Percentiles rank a stretch among this genome's conserved stretches.
Evolutionary conservation across 169 alveolate genomes (phyloP).

Genomic region (Plasmodium relictum): DNA sequence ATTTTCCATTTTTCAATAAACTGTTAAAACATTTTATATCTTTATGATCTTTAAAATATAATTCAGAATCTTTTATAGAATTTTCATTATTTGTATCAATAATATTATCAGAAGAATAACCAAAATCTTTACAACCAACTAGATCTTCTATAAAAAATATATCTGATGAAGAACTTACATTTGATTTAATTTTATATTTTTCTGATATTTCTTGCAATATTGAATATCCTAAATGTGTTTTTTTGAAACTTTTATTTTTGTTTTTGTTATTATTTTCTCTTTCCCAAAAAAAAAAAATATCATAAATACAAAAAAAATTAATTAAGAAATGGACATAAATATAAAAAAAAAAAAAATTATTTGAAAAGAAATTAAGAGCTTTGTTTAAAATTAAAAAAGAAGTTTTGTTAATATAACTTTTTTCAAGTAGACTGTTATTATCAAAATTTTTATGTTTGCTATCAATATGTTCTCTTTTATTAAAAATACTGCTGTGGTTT

Average conservation of each 20-base stretch:
- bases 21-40: constrained; percentile 11
- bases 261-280: constrained; percentile 24
- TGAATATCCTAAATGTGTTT: background rate
- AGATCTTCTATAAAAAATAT: background rate
- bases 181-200: background rate
- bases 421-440: too few species aligned
- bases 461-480: background rate
- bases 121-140: background rate
- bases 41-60: background rate
- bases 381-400: constrained; percentile 26
- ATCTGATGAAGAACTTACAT: background rate
- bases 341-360: constrained; percentile 57
- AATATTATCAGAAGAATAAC: background rate
- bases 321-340: constrained; percentile 47
- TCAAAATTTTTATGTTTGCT: too few species aligned
- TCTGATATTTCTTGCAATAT: constrained; percentile 10
- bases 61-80: background rate
- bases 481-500: background rate
- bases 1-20: constrained; percentile 25
- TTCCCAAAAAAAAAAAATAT: constrained; percentile 69
- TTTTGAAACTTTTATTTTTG: background rate
- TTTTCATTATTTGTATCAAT: background rate
- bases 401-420: constrained; percentile 1
- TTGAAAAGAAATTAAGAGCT: constrained; percentile 48
- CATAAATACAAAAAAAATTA: constrained; percentile 32